Conservation (phyloP, 768 basidiomycete genomes). For the Mrakia gelida region DNA sequence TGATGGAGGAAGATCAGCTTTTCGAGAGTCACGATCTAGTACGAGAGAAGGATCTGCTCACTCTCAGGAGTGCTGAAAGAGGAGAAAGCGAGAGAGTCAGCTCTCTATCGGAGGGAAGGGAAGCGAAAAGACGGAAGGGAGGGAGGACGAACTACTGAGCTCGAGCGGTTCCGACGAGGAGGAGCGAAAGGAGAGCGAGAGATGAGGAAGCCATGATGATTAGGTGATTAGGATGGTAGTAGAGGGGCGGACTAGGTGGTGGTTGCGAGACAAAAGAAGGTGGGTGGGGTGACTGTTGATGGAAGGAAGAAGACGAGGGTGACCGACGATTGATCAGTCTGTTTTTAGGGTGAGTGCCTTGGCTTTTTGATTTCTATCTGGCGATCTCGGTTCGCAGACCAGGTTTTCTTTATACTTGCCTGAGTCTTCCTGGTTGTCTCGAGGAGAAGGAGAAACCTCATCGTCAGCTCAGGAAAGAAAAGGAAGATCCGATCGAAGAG, state of each 20-base stretch:
- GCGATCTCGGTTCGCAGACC: background rate
- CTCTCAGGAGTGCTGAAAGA: constrained; percentile 18
- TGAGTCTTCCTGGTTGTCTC: background rate
- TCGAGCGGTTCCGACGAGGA: background rate
- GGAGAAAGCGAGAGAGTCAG: background rate
- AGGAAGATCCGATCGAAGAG: background rate
- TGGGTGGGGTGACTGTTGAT: background rate
- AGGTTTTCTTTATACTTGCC: background rate
- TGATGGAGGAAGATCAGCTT: background rate
- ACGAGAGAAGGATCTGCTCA: background rate
- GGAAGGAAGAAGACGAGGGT: too few species aligned
- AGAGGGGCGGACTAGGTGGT: background rate
- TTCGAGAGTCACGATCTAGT: background rate
- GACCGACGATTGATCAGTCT: too few species aligned
- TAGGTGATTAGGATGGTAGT: background rate
- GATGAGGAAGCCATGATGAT: background rate
- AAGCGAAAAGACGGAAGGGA: background rate
- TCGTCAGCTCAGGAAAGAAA: background rate
- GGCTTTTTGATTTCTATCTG: too few species aligned
- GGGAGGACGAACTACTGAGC: constrained; percentile 21
- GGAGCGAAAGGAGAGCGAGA: constrained; percentile 4
- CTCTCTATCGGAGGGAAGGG: background rate
- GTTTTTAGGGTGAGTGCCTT: too few species aligned
- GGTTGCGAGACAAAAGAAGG: background rate
- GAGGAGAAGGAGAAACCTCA: background rate